Base-by-base conservation (phyloP, 75 land plant genomes). In the Pinus tabuliformis region DNA sequence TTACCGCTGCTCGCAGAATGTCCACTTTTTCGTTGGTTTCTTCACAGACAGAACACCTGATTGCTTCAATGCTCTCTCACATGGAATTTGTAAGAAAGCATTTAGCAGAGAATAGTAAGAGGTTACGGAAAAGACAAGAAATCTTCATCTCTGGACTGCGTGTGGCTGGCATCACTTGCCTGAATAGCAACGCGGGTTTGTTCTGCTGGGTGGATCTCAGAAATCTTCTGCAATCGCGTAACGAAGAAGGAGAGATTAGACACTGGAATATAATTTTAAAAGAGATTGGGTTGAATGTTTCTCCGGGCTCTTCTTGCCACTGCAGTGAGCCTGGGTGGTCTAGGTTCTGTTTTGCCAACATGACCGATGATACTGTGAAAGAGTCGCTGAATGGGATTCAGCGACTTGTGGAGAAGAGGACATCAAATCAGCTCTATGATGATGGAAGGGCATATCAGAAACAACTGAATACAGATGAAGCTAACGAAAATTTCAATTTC, bases 251-350 rank as follows among this genome's bases (percentile, higher is more conserved):
- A 30, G 30, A 30, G 30, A 30, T 30, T 30, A 30, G 30, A 30
- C 30, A 1, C 1, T 30, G 30, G 30, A 30, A 30, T 0, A 30
- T 30, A 30, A 30, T 30, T 1, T 30, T 30, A 30, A 1, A 30
- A 30, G 30, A 30, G 30, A 30, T 30, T 30, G 30, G 30, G 30
- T 30, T 30, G 30, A 30, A 30, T 30, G 30, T 30, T 30, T 30
- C 30, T 30, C 30, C 30, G 1, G 30, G 30, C 1, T 30, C 30
- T 30, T 30, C 30, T 30, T 30, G 30, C 16, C 85, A 91, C 75
- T 93, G 91, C 58, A 68, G 77, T 21, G 93, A 93, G 77, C 89
- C 95, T 1, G 95, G 95, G 13, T 93, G 95, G 95, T 93, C 90
- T 56, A 77, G 95, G 77, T 81, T 93, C 14, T 93, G 30, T 30